Conservation (phyloP, 2,329 filamentous ascomycete genomes). For the Arthrocladium fulminans region DNA sequence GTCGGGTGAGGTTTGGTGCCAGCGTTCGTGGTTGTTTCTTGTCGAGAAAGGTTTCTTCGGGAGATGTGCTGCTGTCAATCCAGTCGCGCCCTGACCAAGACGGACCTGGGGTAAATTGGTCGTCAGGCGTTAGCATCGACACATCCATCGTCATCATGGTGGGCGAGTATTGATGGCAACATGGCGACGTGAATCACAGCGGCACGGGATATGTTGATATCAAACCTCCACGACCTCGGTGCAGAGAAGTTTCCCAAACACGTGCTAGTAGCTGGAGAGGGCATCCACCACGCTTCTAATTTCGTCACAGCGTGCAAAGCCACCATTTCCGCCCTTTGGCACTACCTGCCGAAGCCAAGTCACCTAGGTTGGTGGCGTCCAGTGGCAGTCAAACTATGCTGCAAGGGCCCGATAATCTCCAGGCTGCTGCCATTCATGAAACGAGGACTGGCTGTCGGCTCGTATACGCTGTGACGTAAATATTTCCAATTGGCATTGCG, state of each 20-base stretch:
- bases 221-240: not conserved
- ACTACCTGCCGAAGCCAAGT: not conserved
- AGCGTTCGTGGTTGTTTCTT: conserved; percentile 17
- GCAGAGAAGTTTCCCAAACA: not conserved
- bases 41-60: conserved; percentile 4
- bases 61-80: conserved; percentile 3
- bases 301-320: not conserved
- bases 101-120: conserved; percentile 5
- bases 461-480: not conserved
- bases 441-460: not conserved
- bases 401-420: conserved; percentile 4
- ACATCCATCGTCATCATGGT: conserved; percentile 3
- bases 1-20: conserved; percentile 22
- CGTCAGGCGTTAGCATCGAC: conserved; percentile 5
- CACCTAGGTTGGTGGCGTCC: not conserved
- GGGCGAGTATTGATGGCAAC: not conserved
- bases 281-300: not conserved
- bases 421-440: conserved; percentile 4
- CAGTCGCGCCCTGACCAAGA: conserved; percentile 5
- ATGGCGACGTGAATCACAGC: not conserved
- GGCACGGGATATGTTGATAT: conserved; percentile 1
- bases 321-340: conserved; percentile 5
- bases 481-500: not conserved
- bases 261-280: conserved; percentile 1
- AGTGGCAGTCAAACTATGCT: not conserved